A percentile compares a stretch with the other conserved stretches of the same genome.
These are phyloP conservation scores for Solanum rostratum DNA, from an alignment of 257 asterid genomes.

Conservation along the genomic window DNA sequence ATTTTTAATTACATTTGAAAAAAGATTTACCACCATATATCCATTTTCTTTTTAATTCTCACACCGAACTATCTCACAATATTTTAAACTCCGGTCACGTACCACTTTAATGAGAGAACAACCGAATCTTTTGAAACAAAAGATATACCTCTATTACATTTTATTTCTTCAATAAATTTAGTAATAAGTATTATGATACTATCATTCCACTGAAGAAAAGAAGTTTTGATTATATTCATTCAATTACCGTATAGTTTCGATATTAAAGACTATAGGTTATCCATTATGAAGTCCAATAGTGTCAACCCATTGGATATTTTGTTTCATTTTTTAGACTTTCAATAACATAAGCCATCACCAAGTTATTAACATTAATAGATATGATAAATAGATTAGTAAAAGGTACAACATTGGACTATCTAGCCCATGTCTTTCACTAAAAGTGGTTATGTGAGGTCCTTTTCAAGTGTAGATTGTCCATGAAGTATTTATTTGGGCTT, in stretches of 20 bases:
- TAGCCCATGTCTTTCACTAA: background rate
- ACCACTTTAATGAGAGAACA: background rate
- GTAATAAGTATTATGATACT: background rate
- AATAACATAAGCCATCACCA: background rate
- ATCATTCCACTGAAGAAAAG: background rate
- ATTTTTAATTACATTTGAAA: fast-evolving
- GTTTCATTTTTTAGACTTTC: background rate
- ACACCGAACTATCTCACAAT: background rate
- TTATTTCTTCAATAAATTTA: background rate
- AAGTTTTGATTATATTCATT: too few species aligned
- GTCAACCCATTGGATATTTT: background rate
- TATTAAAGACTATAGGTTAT: too few species aligned
- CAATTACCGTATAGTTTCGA: too few species aligned
- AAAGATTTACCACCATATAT: background rate
- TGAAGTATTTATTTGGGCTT: background rate
- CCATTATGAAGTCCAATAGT: too few species aligned
- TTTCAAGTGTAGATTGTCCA: background rate
- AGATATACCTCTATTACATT: background rate
- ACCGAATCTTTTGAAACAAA: background rate
- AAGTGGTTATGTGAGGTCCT: background rate
- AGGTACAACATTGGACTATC: background rate
- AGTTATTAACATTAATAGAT: background rate
- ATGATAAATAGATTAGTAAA: background rate
- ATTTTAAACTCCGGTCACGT: background rate
- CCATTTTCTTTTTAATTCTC: background rate